A percentile compares a stretch with the other conserved stretches of the same genome.
These are phyloP conservation scores for Calycina herbarum DNA, from an alignment of 2,329 filamentous ascomycete genomes.

Conservation along the genomic window DNA sequence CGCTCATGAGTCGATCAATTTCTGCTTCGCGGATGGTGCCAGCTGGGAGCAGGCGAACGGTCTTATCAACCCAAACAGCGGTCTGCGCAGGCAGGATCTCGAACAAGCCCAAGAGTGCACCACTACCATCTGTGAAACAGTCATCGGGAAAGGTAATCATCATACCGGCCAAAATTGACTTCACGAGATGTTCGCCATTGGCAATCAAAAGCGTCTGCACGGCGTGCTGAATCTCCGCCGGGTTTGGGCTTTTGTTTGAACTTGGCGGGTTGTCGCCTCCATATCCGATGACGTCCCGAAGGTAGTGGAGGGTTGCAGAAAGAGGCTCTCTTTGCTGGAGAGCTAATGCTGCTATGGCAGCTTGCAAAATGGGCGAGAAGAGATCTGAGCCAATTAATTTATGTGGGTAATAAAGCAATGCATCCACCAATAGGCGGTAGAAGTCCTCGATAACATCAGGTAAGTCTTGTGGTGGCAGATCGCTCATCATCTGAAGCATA, in stretches of 20 bases:
- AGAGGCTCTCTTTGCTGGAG: slow-evolving; percentile 91
- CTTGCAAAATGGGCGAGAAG: slow-evolving; percentile 80
- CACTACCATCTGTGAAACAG: slow-evolving; percentile 92
- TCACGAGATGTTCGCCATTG: slow-evolving; percentile 77
- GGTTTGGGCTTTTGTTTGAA: slow-evolving; percentile 58
- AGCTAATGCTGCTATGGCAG: slow-evolving; percentile 80
- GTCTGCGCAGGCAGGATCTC: slow-evolving; percentile 81
- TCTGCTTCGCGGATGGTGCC: slow-evolving; percentile 81
- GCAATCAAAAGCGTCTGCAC: slow-evolving; percentile 70
- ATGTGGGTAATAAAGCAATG: slow-evolving; percentile 87
- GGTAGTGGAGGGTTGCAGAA: slow-evolving; percentile 87
- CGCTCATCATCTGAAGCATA: slow-evolving; percentile 86
- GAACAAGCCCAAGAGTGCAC: slow-evolving; percentile 86
- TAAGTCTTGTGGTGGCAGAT: slow-evolving; percentile 63
- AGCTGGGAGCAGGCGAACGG: slow-evolving; percentile 77
- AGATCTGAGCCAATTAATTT: slow-evolving; percentile 78
- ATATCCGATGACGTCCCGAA: slow-evolving; percentile 88
- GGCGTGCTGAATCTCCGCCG: slow-evolving; percentile 68
- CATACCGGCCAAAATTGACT: slow-evolving; percentile 93
- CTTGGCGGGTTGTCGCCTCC: slow-evolving; percentile 72
- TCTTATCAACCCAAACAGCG: slow-evolving; percentile 77
- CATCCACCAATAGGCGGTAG: slow-evolving; percentile 89
- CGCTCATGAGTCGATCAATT: slow-evolving; percentile 75
- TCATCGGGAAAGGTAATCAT: slow-evolving; percentile 98
- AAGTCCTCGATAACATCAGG: slow-evolving; percentile 70